Conservation (phyloP, 148 eudicot species). For the Pharnaceum exiguum region DNA sequence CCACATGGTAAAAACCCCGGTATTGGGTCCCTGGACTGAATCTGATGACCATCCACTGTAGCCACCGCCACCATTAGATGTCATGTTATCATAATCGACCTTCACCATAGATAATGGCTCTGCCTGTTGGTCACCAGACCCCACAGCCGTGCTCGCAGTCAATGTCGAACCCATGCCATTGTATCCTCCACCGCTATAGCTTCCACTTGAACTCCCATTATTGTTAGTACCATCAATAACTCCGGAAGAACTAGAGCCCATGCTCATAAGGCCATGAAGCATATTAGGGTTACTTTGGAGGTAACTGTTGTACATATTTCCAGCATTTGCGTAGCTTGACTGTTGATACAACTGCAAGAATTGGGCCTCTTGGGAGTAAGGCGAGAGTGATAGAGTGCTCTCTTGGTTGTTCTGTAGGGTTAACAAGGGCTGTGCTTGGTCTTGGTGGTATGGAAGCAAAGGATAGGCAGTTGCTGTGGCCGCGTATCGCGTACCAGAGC, state of each 20-base stretch:
- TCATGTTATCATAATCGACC: slow-evolving; percentile 72
- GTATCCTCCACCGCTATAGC: slow-evolving; percentile 42
- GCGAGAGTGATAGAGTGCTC: slow-evolving; percentile 21
- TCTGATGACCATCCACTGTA: slow-evolving; percentile 74
- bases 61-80: slow-evolving; percentile 22
- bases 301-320: slow-evolving; percentile 31
- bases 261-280: slow-evolving; percentile 74
- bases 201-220: slow-evolving; percentile 55
- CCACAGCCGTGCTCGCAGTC: slow-evolving; percentile 30
- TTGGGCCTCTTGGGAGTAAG: slow-evolving; percentile 36
- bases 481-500: slow-evolving; percentile 19
- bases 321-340: slow-evolving; percentile 32
- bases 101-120: slow-evolving; percentile 55
- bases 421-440: slow-evolving; percentile 40
- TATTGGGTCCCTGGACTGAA: slow-evolving; percentile 62
- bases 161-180: slow-evolving; percentile 35
- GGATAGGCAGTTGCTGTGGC: slow-evolving; percentile 36
- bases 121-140: slow-evolving; percentile 36
- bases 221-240: slow-evolving; percentile 39
- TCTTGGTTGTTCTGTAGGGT: slow-evolving; percentile 46
- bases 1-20: slow-evolving; percentile 72
- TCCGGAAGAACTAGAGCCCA: slow-evolving; percentile 34
- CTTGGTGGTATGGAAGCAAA: slow-evolving; percentile 42
- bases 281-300: slow-evolving; percentile 57
- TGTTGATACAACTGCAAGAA: slow-evolving; percentile 43